A percentile compares a stretch with the other conserved stretches of the same genome.
phyloP scores from a whole-genome alignment of 1,284 basidiomycete genomes.

The Microbotryomycetes sp. region DNA sequence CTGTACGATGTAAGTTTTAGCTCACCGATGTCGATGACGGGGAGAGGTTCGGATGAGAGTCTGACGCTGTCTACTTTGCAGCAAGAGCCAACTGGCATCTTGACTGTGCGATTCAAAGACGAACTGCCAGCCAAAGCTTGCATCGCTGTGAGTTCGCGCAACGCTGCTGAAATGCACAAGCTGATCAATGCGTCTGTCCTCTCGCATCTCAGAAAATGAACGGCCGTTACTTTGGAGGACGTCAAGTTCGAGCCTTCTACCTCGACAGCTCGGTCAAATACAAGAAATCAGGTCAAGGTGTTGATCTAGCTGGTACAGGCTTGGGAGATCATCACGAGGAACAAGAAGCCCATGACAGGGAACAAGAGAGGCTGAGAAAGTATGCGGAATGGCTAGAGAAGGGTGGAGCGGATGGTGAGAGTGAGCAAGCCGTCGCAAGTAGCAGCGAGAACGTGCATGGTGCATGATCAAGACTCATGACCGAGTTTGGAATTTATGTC shows the following conservation, averaged over 20 bases:
- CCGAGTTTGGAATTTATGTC: background rate
- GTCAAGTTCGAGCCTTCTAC: constrained; percentile 71
- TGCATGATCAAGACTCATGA: background rate
- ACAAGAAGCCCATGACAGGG: constrained; percentile 55
- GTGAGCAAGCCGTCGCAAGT: no score
- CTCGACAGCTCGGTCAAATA: constrained; percentile 76
- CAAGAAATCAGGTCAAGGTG: constrained; percentile 56
- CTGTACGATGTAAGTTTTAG: constrained; percentile 76
- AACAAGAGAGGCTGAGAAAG: constrained; percentile 75
- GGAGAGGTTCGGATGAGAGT: background rate
- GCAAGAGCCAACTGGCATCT: constrained; percentile 89
- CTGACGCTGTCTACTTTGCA: constrained; percentile 41
- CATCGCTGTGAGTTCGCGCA: constrained; percentile 58
- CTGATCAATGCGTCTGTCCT: background rate
- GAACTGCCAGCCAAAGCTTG: constrained; percentile 81
- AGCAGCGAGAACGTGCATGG: background rate
- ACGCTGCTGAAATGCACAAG: background rate
- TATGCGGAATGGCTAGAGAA: constrained; percentile 74
- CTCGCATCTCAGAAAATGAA: constrained; percentile 72
- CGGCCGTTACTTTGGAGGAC: constrained; percentile 82
- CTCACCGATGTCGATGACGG: no score
- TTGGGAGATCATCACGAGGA: constrained; percentile 55
- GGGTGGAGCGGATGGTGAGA: constrained; percentile 13
- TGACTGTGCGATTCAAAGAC: constrained; percentile 93
- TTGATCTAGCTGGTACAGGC: constrained; percentile 36